These are phyloP conservation scores for Auricularia sp. DNA, from an alignment of 768 basidiomycete species.

Conservation along the genomic window DNA sequence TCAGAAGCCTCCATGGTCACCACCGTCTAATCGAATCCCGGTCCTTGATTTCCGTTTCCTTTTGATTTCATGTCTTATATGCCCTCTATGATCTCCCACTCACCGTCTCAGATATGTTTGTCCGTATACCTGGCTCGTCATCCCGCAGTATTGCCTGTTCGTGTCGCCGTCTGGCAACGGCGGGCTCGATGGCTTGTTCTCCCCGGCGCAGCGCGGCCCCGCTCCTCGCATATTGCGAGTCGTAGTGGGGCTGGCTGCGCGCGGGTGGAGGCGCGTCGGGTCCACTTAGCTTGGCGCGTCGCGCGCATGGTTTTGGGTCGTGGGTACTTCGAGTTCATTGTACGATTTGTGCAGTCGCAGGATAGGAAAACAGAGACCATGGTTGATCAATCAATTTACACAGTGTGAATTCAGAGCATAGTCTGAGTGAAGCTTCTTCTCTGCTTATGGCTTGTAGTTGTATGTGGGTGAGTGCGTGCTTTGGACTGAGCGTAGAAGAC, in stretches of 20 bases:
- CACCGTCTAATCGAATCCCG: background rate
- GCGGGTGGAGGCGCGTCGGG: background rate
- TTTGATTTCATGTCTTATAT: background rate
- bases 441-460: too few species aligned
- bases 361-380: too few species aligned
- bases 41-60: background rate
- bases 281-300: too few species aligned
- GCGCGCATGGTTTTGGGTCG: too few species aligned
- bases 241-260: background rate
- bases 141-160: background rate
- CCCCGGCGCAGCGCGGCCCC: background rate
- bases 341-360: too few species aligned
- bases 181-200: background rate
- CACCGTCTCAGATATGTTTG: background rate
- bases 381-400: too few species aligned
- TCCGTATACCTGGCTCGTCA: background rate
- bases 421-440: too few species aligned
- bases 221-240: background rate
- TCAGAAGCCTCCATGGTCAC: background rate
- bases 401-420: too few species aligned
- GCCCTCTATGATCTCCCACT: background rate
- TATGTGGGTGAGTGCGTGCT: too few species aligned
- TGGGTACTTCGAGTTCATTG: too few species aligned
- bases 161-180: background rate
- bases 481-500: too few species aligned